A percentile compares a stretch with the other conserved stretches of the same genome.
Evolutionary conservation across 2,329 filamentous ascomycete genomes (phyloP).

Genomic region (Xenoacremonium recifei): DNA sequence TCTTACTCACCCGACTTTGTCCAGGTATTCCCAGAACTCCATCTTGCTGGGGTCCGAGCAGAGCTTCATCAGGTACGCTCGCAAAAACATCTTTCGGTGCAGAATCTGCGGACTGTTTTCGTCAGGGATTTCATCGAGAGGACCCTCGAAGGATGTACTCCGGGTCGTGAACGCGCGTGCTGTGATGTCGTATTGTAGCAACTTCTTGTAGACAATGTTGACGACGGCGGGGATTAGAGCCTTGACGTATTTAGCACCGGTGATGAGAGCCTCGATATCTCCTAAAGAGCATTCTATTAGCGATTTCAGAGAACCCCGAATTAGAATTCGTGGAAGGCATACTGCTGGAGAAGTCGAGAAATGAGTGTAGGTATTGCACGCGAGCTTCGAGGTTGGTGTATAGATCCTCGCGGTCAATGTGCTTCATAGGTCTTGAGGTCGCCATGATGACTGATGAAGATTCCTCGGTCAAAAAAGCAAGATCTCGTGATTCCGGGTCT

Average conservation of each 20-base stretch:
- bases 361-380: conserved; percentile 71
- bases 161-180: conserved; percentile 70
- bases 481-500: neutral
- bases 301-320: no score
- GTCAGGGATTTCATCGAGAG: conserved; percentile 60
- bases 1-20: conserved; percentile 69
- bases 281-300: conserved; percentile 38
- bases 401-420: conserved; percentile 68
- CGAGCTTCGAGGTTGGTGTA: conserved; percentile 69
- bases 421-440: conserved; percentile 42
- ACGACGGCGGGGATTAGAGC: conserved; percentile 80
- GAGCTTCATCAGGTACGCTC: conserved; percentile 73
- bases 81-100: conserved; percentile 73
- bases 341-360: conserved; percentile 74
- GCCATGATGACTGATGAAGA: conserved; percentile 19
- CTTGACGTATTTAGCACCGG: conserved; percentile 73
- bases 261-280: conserved; percentile 68
- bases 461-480: neutral
- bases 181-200: conserved; percentile 79
- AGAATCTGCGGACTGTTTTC: conserved; percentile 74
- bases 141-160: conserved; percentile 64
- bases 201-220: conserved; percentile 81
- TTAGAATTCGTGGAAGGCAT: conserved; percentile 29
- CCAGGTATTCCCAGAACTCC: conserved; percentile 81
- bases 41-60: conserved; percentile 73